Conservation (phyloP, 1,139 yeast species). For the Arxiozyma telluris region DNA sequence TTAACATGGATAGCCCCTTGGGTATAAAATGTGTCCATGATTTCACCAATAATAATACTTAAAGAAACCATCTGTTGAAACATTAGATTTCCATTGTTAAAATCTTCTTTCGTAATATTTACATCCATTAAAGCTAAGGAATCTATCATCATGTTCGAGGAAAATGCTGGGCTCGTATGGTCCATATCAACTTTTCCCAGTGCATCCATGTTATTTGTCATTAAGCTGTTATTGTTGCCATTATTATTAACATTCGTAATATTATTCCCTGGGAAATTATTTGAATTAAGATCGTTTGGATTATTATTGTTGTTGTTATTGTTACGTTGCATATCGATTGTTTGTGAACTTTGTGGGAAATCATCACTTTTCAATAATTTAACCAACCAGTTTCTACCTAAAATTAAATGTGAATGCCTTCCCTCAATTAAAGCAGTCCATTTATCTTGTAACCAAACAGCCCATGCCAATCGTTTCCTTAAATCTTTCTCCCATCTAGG, state of each 20-base stretch:
- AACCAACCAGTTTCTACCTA: constrained; percentile 63
- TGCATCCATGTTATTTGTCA: not conserved
- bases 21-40: constrained; percentile 60
- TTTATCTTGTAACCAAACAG: constrained; percentile 80
- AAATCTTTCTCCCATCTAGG: constrained; percentile 91
- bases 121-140: constrained; percentile 21
- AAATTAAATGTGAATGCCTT: constrained; percentile 64
- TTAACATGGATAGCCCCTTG: constrained; percentile 53
- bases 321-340: constrained; percentile 10
- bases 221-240: not conserved
- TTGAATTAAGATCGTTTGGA: not conserved
- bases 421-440: constrained; percentile 76
- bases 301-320: not conserved
- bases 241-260: too few relatives aligned
- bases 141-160: constrained; percentile 1
- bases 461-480: constrained; percentile 84
- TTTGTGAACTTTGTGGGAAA: constrained; percentile 48
- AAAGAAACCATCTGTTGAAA: constrained; percentile 64
- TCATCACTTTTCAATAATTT: constrained; percentile 57
- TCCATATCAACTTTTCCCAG: not conserved
- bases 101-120: constrained; percentile 40
- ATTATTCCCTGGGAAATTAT: not conserved
- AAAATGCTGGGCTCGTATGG: not conserved
- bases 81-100: constrained; percentile 60
- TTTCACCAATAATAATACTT: constrained; percentile 63